These are phyloP conservation scores for Hypomyces perniciosus DNA, from an alignment of 2,329 filamentous ascomycete genomes.

Conservation along the genomic window DNA sequence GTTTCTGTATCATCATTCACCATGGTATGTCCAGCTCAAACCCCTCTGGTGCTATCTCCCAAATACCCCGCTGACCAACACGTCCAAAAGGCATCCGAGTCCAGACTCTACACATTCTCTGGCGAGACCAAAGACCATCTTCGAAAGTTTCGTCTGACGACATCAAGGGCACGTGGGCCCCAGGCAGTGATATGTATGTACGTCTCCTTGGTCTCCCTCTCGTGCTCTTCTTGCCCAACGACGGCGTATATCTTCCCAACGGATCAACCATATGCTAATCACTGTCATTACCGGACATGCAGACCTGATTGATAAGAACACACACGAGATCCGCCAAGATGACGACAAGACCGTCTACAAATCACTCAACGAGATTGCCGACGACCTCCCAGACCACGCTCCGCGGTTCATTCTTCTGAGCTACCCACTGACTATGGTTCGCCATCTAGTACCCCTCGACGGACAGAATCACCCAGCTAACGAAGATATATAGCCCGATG, in stretches of 20 bases:
- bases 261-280: neutral
- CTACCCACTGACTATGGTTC: constrained; percentile 81
- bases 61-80: neutral
- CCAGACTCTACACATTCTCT: constrained; percentile 87
- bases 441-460: constrained; percentile 18
- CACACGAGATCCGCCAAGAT: constrained; percentile 80
- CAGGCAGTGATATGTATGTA: constrained; percentile 91
- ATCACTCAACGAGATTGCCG: constrained; percentile 71
- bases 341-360: constrained; percentile 73
- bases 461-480: neutral
- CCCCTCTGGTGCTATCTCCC: neutral
- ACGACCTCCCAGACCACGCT: constrained; percentile 87
- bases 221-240: neutral
- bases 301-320: constrained; percentile 89
- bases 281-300: constrained; percentile 5
- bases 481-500: constrained; percentile 55
- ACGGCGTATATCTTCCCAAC: neutral
- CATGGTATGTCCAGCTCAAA: neutral
- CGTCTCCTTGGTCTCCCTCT: constrained; percentile 21
- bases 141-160: constrained; percentile 88
- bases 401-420: constrained; percentile 86
- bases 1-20: neutral
- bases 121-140: constrained; percentile 83
- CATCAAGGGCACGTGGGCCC: constrained; percentile 76
- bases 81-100: constrained; percentile 57